Conservation (phyloP, 768 basidiomycete species). For the Kwoniella shandongensis region DNA sequence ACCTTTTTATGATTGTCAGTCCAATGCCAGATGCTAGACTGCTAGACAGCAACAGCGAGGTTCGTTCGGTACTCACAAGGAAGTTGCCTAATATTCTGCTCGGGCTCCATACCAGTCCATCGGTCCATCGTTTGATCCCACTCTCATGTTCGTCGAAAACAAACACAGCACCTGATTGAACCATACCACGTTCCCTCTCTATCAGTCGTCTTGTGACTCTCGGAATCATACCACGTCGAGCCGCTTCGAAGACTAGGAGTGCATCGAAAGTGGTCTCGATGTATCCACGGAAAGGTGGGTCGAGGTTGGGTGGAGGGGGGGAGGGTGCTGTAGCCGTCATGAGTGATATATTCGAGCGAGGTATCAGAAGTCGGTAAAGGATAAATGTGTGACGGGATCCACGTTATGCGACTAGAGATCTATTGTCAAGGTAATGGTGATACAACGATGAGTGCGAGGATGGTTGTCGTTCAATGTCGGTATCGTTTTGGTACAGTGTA, state of each 20-base stretch:
- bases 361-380: too few relatives aligned
- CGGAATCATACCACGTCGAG: constrained; percentile 82
- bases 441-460: too few relatives aligned
- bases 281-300: constrained; percentile 90
- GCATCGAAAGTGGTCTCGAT: constrained; percentile 95
- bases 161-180: constrained; percentile 88
- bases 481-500: too few relatives aligned
- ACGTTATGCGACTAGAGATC: too few relatives aligned
- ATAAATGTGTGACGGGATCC: too few relatives aligned
- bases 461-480: too few relatives aligned
- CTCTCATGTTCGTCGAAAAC: constrained; percentile 97
- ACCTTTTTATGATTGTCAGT: constrained; percentile 56
- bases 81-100: constrained; percentile 92
- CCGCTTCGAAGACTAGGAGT: constrained; percentile 93
- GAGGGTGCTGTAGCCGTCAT: constrained; percentile 4
- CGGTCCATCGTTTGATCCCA: constrained; percentile 95
- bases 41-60: not conserved
- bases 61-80: constrained; percentile 61
- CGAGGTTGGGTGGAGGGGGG: constrained; percentile 50
- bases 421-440: too few relatives aligned
- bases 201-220: constrained; percentile 87
- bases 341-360: too few relatives aligned
- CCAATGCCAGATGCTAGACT: not conserved
- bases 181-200: constrained; percentile 88
- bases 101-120: constrained; percentile 95